Percentiles rank a stretch among this genome's conserved stretches.
These are phyloP conservation scores for Didymella glomerata DNA, from an alignment of 2,329 filamentous ascomycete genomes.

Conservation along the genomic window DNA sequence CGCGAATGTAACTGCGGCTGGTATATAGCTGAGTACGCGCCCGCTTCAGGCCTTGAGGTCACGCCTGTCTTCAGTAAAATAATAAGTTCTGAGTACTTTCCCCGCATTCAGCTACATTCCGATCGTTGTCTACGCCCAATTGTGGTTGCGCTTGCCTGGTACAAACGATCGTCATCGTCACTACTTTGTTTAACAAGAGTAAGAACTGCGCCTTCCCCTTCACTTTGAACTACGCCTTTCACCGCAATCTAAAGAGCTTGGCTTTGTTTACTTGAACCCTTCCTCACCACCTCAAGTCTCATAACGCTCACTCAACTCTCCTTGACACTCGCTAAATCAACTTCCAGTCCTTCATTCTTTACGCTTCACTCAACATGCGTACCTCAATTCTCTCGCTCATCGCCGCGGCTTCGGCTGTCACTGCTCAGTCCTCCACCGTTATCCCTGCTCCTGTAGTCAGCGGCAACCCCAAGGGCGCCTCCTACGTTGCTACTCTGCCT, in stretches of 20 bases:
- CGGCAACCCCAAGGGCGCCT: conserved; percentile 52
- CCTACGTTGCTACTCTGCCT: conserved; percentile 52
- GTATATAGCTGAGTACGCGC: conserved; percentile 19
- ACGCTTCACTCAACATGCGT: conserved; percentile 42
- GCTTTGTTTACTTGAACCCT: conserved; percentile 2
- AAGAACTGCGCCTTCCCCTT: conserved; percentile 17
- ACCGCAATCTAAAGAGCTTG: neutral
- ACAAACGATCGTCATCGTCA: conserved; percentile 10
- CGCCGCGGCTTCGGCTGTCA: conserved; percentile 40
- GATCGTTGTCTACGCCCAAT: conserved; percentile 6
- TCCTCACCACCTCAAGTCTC: neutral
- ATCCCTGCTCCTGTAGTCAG: conserved; percentile 45
- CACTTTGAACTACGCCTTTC: conserved; percentile 6
- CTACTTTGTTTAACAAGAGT: conserved; percentile 11
- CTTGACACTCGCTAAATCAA: conserved; percentile 19
- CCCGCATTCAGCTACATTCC: conserved; percentile 14
- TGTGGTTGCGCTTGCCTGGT: conserved; percentile 8
- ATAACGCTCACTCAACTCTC: neutral
- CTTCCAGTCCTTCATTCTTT: conserved; percentile 22
- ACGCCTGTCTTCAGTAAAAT: conserved; percentile 10
- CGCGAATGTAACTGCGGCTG: conserved; percentile 8
- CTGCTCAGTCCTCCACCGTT: conserved; percentile 39
- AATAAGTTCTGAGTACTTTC: neutral
- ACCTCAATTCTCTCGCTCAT: conserved; percentile 39
- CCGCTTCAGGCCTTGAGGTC: conserved; percentile 3